Evolutionary conservation across 2,329 filamentous ascomycete genomes (phyloP).

Genomic region (Atkinsonella texensis): DNA sequence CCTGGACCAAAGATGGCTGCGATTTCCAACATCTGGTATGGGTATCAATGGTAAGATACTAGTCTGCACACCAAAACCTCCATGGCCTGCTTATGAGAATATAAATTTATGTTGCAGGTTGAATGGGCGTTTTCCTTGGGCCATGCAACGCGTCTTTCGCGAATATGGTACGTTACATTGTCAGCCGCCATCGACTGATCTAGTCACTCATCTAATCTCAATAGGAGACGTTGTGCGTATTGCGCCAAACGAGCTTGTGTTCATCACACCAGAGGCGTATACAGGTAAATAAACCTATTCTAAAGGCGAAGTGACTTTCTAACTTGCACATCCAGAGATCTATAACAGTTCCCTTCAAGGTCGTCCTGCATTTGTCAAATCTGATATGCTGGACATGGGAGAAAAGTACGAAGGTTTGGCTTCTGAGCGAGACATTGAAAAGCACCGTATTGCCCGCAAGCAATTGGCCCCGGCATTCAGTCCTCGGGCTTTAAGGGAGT

Average conservation of each 20-base stretch:
- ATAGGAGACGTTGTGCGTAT: neutral
- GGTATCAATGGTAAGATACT: neutral
- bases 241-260: neutral
- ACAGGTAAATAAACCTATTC: neutral
- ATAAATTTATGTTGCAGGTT: neutral
- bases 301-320: too few species aligned
- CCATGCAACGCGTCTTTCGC: neutral
- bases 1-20: neutral
- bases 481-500: neutral
- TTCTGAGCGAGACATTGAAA: neutral
- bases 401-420: neutral
- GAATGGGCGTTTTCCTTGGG: neutral
- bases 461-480: neutral
- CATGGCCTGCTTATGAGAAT: too few species aligned
- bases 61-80: neutral
- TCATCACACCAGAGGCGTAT: neutral
- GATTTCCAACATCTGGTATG: neutral
- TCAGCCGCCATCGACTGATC: too few species aligned
- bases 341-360: neutral
- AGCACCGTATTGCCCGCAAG: neutral
- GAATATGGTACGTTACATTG: neutral
- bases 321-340: neutral
- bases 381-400: neutral
- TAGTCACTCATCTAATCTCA: too few species aligned
- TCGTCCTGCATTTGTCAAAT: neutral